phyloP scores from a whole-genome alignment of 176 grass and related monocot species.

The Zea mays region Zm-B73-REFERENCE-NAM-5.0 NC_050096.1:17716001-17716500 shows the following conservation, averaged over 20 bases:
- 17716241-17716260: slow-evolving; percentile 87
- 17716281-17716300: not conserved
- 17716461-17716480: slow-evolving; percentile 75
- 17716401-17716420: not conserved
- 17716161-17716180: slow-evolving; percentile 47
- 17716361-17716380: not conserved
- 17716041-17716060: slow-evolving; percentile 92
- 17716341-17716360: slow-evolving; percentile 18
- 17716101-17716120: not conserved
- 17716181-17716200: slow-evolving; percentile 80
- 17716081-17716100: slow-evolving; percentile 93
- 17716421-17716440: not conserved
- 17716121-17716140: not conserved
- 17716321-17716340: not conserved
- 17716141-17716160: not conserved
- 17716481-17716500: slow-evolving; percentile 99
- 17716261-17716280: slow-evolving; percentile 56
- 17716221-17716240: slow-evolving; percentile 80
- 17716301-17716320: not conserved
- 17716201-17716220: slow-evolving; percentile 73
- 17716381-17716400: not conserved
- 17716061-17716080: slow-evolving; percentile 97
- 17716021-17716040: slow-evolving; percentile 58
- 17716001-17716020: not conserved
- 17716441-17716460: not conserved